phyloP scores from a whole-genome alignment of 2,329 filamentous ascomycete species.

The Penicillium freii region DNA sequence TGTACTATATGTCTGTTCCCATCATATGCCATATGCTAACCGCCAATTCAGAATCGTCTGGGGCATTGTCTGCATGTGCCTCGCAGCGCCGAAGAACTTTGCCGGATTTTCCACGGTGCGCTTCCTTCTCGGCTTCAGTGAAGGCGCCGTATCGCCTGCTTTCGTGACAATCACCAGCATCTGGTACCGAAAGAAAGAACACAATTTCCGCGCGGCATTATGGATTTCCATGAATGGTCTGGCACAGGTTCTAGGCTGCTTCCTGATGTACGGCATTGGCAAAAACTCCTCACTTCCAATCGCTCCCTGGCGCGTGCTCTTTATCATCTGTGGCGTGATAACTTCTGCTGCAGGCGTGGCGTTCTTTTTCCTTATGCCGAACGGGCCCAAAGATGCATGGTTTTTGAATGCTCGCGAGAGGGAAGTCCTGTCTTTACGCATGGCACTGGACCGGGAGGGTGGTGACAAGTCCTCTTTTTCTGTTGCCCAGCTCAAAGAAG shows the following conservation, averaged over 20 bases:
- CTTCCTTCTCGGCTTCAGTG: constrained; percentile 47
- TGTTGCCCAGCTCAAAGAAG: constrained; percentile 45
- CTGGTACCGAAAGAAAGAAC: constrained; percentile 44
- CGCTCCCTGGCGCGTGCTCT: constrained; percentile 49
- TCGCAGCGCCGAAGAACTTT: constrained; percentile 44
- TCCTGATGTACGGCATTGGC: constrained; percentile 55
- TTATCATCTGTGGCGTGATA: constrained; percentile 51
- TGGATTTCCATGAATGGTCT: constrained; percentile 51
- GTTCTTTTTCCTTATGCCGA: constrained; percentile 46
- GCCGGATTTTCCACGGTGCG: constrained; percentile 42
- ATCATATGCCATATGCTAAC: background rate
- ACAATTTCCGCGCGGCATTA: constrained; percentile 14
- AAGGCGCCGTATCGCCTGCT: constrained; percentile 48
- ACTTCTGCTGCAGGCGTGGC: constrained; percentile 45
- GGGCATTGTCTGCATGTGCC: constrained; percentile 47
- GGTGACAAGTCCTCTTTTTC: constrained; percentile 49
- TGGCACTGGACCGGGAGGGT: constrained; percentile 41
- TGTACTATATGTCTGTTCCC: background rate
- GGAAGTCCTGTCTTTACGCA: constrained; percentile 40
- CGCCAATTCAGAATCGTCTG: constrained; percentile 40
- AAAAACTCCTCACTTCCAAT: constrained; percentile 43
- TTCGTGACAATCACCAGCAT: constrained; percentile 49
- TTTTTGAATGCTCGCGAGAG: constrained; percentile 49
- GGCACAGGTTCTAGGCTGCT: constrained; percentile 47
- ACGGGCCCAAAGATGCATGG: constrained; percentile 49